These are phyloP conservation scores for Cyclospora cayetanensis DNA, from an alignment of 169 alveolate species.

Conservation along the genomic window DNA sequence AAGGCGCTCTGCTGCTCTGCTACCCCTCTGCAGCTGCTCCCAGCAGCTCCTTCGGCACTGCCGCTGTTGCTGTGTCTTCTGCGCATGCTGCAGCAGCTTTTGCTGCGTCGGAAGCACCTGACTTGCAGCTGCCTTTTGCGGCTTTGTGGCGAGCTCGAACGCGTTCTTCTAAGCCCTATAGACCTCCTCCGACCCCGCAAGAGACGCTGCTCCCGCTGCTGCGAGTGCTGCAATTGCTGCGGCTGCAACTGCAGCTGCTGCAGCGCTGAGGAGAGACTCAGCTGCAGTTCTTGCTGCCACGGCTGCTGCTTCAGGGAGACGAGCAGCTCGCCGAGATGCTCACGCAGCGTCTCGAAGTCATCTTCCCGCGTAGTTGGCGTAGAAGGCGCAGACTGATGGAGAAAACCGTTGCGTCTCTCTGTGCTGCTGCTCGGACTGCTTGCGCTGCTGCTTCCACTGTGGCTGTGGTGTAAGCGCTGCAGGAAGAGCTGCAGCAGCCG, in stretches of 20 bases:
- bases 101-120: slow-evolving; percentile 11
- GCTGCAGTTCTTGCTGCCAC: background rate
- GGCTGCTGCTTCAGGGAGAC: slow-evolving; percentile 33
- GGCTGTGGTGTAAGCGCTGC: slow-evolving; percentile 45
- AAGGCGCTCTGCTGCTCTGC: background rate
- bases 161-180: background rate
- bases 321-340: slow-evolving; percentile 23
- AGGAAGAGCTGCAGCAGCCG: slow-evolving; percentile 44
- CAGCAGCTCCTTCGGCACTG: background rate
- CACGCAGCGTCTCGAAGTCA: background rate
- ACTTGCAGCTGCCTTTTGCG: slow-evolving; percentile 40
- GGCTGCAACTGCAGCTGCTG: slow-evolving; percentile 46
- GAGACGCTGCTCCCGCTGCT: slow-evolving; percentile 7
- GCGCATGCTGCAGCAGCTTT: slow-evolving; percentile 4
- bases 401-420: too few species aligned
- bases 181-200: background rate
- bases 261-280: background rate
- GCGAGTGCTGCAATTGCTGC: background rate
- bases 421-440: slow-evolving; percentile 22
- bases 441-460: background rate
- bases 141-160: background rate
- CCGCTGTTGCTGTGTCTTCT: background rate
- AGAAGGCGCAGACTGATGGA: background rate
- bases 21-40: background rate
- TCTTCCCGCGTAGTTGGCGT: background rate